Evolutionary conservation across 352 stramenopile species (phyloP).

Genomic region (Pythium graminicola): DNA sequence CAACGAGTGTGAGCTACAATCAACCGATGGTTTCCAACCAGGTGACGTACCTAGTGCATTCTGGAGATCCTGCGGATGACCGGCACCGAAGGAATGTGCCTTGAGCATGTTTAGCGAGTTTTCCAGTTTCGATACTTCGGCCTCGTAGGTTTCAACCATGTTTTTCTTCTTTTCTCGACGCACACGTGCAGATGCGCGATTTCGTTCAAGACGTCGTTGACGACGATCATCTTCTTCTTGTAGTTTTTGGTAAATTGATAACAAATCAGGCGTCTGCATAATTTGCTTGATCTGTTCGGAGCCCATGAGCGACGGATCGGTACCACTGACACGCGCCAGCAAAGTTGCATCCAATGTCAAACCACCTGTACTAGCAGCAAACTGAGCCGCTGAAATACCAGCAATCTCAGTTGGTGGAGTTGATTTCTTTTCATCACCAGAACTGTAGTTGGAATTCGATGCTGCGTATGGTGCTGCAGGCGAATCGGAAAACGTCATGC

Average conservation of each 20-base stretch:
- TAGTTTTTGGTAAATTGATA: conserved; percentile 86
- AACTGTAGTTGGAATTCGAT: conserved; percentile 20
- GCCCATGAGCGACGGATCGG: conserved; percentile 67
- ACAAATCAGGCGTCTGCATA: conserved; percentile 72
- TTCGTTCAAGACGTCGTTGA: conserved; percentile 68
- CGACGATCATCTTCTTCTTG: conserved; percentile 80
- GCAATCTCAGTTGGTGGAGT: conserved; percentile 36
- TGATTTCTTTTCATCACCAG: conserved; percentile 30
- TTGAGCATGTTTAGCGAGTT: conserved; percentile 76
- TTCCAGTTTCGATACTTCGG: conserved; percentile 82
- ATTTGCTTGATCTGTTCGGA: conserved; percentile 86
- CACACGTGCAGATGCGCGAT: conserved; percentile 71
- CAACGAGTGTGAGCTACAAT: neutral
- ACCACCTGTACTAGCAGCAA: conserved; percentile 71
- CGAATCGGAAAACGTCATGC: conserved; percentile 57
- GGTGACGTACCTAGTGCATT: conserved; percentile 67
- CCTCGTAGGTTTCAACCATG: conserved; percentile 85
- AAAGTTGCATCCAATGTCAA: conserved; percentile 74
- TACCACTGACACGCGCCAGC: conserved; percentile 71
- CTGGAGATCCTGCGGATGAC: conserved; percentile 55
- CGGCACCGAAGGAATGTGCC: conserved; percentile 63
- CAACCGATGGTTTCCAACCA: no score
- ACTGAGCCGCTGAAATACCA: conserved; percentile 70
- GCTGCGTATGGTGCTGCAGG: conserved; percentile 11
- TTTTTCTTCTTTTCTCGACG: conserved; percentile 85